These are phyloP conservation scores for Solanum ossicruentum DNA, from an alignment of 257 asterid genomes.

Conservation along the genomic window DNA sequence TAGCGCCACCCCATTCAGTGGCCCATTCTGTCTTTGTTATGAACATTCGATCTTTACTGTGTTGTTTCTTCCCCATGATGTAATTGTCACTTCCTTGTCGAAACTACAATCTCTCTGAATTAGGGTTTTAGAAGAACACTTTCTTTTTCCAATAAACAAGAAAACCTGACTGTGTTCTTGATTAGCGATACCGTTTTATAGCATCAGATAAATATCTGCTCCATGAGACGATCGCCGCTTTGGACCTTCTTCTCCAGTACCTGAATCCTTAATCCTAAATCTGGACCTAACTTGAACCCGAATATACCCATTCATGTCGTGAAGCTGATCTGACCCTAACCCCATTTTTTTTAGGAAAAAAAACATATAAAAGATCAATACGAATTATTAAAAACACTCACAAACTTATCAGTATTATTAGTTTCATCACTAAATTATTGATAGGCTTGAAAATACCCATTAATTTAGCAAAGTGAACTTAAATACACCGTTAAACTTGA, in stretches of 20 bases:
- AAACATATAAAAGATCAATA: too few relatives aligned
- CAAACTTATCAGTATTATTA: too few relatives aligned
- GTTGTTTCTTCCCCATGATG: constrained; percentile 96
- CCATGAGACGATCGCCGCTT: not conserved
- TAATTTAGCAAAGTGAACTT: too few relatives aligned
- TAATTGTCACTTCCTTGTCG: not conserved
- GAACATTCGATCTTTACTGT: constrained; percentile 93
- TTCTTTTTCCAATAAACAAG: not conserved
- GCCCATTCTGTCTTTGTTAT: constrained; percentile 99
- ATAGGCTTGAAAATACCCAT: too few relatives aligned
- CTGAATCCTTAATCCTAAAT: not conserved
- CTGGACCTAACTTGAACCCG: not conserved
- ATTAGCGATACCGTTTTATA: not conserved
- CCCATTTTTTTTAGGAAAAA: too few relatives aligned
- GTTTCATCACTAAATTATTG: too few relatives aligned
- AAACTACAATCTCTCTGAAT: not conserved
- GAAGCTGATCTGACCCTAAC: not conserved
- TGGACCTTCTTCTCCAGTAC: not conserved
- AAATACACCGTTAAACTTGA: too few relatives aligned
- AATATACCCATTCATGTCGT: not conserved
- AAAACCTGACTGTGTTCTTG: not conserved
- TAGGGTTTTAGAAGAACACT: not conserved
- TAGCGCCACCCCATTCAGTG: constrained; percentile 99
- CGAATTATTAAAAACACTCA: too few relatives aligned
- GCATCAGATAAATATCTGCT: not conserved